phyloP scores from a whole-genome alignment of 345 rosid genomes.

The Dovyalis caffra region DNA sequence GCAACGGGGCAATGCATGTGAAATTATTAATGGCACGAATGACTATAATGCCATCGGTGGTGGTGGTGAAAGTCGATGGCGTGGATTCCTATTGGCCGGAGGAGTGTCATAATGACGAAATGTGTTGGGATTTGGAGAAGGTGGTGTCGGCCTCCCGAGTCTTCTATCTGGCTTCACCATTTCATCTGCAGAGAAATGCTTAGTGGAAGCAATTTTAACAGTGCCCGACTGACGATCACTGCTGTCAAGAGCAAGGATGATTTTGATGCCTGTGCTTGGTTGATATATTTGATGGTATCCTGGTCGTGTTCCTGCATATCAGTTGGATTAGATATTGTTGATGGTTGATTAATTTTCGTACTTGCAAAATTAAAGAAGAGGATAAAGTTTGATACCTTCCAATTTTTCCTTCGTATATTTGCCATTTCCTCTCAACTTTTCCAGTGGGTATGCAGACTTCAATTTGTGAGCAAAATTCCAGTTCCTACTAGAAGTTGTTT shows the following conservation, averaged over 20 bases:
- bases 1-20: not conserved
- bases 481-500: too few species aligned
- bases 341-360: not conserved
- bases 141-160: not conserved
- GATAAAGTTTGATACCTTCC: too few species aligned
- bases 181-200: not conserved
- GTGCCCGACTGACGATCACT: not conserved
- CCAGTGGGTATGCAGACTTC: too few species aligned
- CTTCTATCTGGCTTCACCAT: not conserved
- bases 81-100: too few species aligned
- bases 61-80: not conserved
- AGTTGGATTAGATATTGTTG: not conserved
- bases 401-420: too few species aligned
- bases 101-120: too few species aligned
- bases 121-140: not conserved
- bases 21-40: not conserved
- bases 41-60: not conserved
- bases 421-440: too few species aligned
- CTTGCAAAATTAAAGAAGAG: too few species aligned
- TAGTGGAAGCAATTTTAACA: not conserved
- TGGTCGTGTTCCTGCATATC: too few species aligned
- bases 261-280: not conserved
- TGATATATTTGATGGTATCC: too few species aligned
- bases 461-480: too few species aligned
- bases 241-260: not conserved